phyloP scores from a whole-genome alignment of 2,329 filamentous ascomycete genomes.

The Reticulascus tulasneorum region DNA sequence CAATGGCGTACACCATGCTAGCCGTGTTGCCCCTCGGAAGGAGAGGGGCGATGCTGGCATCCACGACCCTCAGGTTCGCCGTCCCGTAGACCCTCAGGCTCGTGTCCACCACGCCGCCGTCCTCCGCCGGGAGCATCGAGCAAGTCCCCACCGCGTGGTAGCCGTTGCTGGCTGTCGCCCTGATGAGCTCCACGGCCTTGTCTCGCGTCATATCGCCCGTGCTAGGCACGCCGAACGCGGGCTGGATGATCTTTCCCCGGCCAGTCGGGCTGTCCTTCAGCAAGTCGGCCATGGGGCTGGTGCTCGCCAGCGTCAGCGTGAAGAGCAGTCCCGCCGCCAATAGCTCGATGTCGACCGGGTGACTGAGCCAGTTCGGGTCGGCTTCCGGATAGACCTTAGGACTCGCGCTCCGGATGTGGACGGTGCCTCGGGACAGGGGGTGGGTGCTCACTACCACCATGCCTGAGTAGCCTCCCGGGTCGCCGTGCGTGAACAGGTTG shows the following conservation, averaged over 20 bases:
- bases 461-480: slow-evolving; percentile 23
- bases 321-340: slow-evolving; percentile 40
- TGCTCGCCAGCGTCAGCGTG: slow-evolving; percentile 31
- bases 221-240: slow-evolving; percentile 31
- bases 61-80: slow-evolving; percentile 38
- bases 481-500: slow-evolving; percentile 27
- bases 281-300: slow-evolving; percentile 35
- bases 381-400: slow-evolving; percentile 41
- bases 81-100: slow-evolving; percentile 39
- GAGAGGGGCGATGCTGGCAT: slow-evolving; percentile 41
- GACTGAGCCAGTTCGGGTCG: slow-evolving; percentile 51
- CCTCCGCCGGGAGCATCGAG: slow-evolving; percentile 41
- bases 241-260: no score
- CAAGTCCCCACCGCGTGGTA: slow-evolving; percentile 47
- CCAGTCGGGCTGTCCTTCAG: no score
- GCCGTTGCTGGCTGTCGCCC: slow-evolving; percentile 25
- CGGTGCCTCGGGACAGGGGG: slow-evolving; percentile 55
- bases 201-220: slow-evolving; percentile 26
- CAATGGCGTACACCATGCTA: slow-evolving; percentile 23
- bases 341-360: slow-evolving; percentile 53
- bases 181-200: slow-evolving; percentile 27
- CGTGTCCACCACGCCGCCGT: slow-evolving; percentile 41
- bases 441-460: slow-evolving; percentile 53
- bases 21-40: slow-evolving; percentile 32
- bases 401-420: slow-evolving; percentile 49